Evolutionary conservation across 176 grass and related monocot species (phyloP), one percentile per base, ranked within the genome.

Genomic region (Juncus effusus): DNA sequence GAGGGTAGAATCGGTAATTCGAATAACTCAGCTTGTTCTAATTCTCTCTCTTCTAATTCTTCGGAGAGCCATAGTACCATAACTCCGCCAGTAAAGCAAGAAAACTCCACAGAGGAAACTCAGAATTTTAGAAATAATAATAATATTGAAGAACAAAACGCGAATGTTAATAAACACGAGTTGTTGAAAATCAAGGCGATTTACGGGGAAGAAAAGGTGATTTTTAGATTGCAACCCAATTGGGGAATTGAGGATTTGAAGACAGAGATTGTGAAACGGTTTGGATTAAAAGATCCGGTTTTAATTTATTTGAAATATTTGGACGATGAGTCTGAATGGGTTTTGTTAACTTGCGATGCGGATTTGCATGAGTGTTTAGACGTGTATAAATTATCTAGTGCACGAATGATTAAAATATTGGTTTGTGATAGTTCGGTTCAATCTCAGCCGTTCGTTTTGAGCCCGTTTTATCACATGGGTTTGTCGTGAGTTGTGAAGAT

Each of bases 301-400:
- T 76, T 16, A 50, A 72, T 90, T 60, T 72, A 90, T 64, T 69
- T 99, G 52, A 99, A 90, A 69, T 99, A 99, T 61, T 55, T 99
- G 76, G 95, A 99, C 60, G 95, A 99, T 60, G 95, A 99, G 53
- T 99, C 95, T 2, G 95, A 99, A 70, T 99, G 95, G 95, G 73
- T 99, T 54, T 73, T 99, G 77, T 60, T 99, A 65, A 94, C 89
- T 66, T 99, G 95, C 65, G 85, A 99, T 70, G 95, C 79, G 39
- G 95, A 99, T 61, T 81, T 93, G 5, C 73, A 80, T 62, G 95
- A 94, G 78, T 99, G 95, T 60, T 62, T 99, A 45, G 95, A 99
- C 76, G 80, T 99, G 40, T 90, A 82, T 67, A 76, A 77, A 73
- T 87, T 73, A 59, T 87, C 80, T 59, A 90, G 54, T 81, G 66